Percentiles rank a stretch among this genome's conserved stretches.
Evolutionary conservation across 331 rosid genomes (phyloP).

Genomic region (Prunus yedoensis): DNA sequence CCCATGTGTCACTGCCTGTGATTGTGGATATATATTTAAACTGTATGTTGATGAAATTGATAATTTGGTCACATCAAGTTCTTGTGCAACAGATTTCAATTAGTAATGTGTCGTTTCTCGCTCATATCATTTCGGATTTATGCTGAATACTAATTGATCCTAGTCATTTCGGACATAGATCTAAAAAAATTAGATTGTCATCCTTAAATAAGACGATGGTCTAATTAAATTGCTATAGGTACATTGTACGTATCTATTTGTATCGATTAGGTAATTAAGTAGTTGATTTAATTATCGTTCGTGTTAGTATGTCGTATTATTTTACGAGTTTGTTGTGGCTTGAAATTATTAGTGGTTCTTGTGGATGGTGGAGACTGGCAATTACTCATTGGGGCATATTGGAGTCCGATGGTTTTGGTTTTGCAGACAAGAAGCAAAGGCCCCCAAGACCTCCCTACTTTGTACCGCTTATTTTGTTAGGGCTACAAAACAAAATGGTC

Average conservation of each 20-base stretch:
- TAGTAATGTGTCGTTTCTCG: neutral
- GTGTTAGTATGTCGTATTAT: neutral
- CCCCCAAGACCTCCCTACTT: conserved; percentile 58
- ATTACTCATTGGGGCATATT: conserved; percentile 52
- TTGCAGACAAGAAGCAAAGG: conserved; percentile 48
- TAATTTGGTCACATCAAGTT: neutral
- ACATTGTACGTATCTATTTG: no score
- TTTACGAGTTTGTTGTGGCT: neutral
- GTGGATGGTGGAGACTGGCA: conserved; percentile 29
- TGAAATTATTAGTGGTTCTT: conserved; percentile 25
- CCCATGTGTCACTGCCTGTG: conserved; percentile 76
- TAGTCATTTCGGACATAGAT: no score
- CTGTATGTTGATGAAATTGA: conserved; percentile 13
- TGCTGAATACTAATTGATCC: no score
- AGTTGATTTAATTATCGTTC: neutral
- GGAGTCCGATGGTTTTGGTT: conserved; percentile 50
- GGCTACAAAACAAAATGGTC: conserved; percentile 39
- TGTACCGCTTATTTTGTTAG: conserved; percentile 50
- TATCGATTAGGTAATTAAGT: no score
- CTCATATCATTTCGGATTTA: no score
- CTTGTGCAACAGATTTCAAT: neutral
- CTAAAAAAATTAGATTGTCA: no score
- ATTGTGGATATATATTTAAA: conserved; percentile 42
- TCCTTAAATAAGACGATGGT: no score
- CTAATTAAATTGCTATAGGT: no score